A percentile compares a stretch with the other conserved stretches of the same genome.
Evolutionary conservation across 169 alveolate genomes (phyloP).

Genomic region (Plasmodium knowlesi): DNA sequence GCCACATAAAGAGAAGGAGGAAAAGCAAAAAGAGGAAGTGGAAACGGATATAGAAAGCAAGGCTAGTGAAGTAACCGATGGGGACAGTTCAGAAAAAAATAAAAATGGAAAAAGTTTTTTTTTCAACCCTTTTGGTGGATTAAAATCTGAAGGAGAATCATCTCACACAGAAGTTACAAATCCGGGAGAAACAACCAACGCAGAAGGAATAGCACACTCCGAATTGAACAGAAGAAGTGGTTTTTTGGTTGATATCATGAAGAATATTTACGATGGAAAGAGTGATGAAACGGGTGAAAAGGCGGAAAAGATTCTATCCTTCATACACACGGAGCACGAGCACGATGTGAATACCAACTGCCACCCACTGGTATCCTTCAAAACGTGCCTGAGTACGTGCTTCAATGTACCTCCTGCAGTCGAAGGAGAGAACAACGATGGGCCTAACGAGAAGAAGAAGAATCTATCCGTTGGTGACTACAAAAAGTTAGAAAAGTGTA

Average conservation of each 20-base stretch:
- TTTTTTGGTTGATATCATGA: neutral
- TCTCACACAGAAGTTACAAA: neutral
- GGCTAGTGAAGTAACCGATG: neutral
- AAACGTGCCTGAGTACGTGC: conserved; percentile 18
- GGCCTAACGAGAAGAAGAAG: neutral
- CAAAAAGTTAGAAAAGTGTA: conserved; percentile 31
- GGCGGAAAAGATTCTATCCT: neutral
- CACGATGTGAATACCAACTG: neutral
- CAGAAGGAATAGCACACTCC: neutral
- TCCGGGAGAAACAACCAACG: neutral
- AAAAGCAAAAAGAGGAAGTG: neutral
- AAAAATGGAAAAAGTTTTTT: neutral
- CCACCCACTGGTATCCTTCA: conserved; percentile 18
- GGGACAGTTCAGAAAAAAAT: neutral
- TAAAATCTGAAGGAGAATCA: neutral
- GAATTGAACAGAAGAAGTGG: neutral
- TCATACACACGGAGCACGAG: conserved; percentile 5
- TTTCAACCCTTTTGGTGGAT: neutral
- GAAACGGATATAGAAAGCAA: neutral
- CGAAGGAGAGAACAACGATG: neutral
- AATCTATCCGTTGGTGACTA: conserved; percentile 4
- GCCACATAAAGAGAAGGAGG: neutral
- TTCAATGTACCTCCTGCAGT: neutral
- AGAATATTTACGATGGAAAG: conserved; percentile 2
- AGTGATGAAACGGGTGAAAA: neutral